Evolutionary conservation across 2,329 filamentous ascomycete species (phyloP).

Genomic region (Fusarium torulosum): DNA sequence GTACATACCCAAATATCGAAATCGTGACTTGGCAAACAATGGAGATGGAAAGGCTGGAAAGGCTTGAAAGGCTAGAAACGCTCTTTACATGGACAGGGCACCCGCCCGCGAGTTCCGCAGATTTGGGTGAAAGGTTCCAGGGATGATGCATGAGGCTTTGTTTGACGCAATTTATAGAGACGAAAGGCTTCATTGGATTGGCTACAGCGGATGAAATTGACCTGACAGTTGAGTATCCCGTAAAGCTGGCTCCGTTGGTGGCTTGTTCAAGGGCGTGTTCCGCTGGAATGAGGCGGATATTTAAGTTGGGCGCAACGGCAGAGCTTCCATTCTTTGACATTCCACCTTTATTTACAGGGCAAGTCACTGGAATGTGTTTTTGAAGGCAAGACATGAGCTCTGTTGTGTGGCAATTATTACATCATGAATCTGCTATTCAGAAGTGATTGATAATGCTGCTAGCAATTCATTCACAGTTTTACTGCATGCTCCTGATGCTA

Average conservation of each 20-base stretch:
- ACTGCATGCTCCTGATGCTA: not conserved
- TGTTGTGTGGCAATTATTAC: too few relatives aligned
- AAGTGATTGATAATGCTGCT: not conserved
- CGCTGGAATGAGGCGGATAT: conserved; percentile 28
- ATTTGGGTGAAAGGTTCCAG: conserved; percentile 10
- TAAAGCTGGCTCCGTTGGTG: too few relatives aligned
- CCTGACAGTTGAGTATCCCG: conserved; percentile 12
- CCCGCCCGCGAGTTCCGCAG: conserved; percentile 16
- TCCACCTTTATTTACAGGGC: not conserved
- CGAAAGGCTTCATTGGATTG: not conserved
- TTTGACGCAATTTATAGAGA: too few relatives aligned
- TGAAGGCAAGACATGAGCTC: too few relatives aligned
- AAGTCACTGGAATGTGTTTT: not conserved
- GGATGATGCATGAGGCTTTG: conserved; percentile 11
- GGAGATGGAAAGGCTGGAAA: not conserved
- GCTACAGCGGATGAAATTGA: not conserved
- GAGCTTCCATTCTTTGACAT: not conserved
- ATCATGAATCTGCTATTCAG: too few relatives aligned
- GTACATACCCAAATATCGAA: not conserved
- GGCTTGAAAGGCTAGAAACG: not conserved
- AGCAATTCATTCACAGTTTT: conserved; percentile 5
- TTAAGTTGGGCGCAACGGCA: conserved; percentile 9
- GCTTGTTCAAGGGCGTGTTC: not conserved
- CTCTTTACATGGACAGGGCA: conserved; percentile 22
- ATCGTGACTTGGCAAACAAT: conserved; percentile 3